Evolutionary conservation across 768 basidiomycete species (phyloP), one percentile per base, ranked within the genome.

Genomic region (Daedalea quercina): DNA sequence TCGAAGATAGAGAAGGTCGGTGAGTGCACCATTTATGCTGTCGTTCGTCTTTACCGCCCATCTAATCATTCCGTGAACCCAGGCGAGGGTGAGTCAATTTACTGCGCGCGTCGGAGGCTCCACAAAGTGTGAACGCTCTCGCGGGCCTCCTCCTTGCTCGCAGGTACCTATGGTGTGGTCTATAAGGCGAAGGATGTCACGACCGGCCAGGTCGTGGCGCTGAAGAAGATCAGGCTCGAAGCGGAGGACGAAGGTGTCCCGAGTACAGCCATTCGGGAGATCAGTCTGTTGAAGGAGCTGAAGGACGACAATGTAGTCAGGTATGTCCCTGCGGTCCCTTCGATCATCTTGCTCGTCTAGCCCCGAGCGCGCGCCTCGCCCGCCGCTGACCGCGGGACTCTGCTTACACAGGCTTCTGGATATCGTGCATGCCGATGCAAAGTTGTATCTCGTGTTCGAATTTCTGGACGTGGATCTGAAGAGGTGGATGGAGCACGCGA

Each of bases 171-270:
- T 60, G 95, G 95, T 52, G 95, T 98, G 49, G 95, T 98, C 20
- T 98, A 98, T 79, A 96, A 97, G 70, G 95, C 95, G 37, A 81
- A 84, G 59, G 94, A 98, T 67, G 71, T 82, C 57, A 77, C 71
- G 44, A 87, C 80, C 9, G 87, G 87, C 66, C 71, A 82, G 60
- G 84, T 97, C 60, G 96, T 99, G 47, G 96, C 96, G 22, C 76
- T 98, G 59, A 99, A 99, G 83, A 99, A 99, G 79, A 98, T 99
- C 66, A 76, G 96, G 37, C 82, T 99, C 24, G 96, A 98, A 67
- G 93, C 94, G 17, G 96, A 98, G 70, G 96, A 99, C 65, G 96
- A 99, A 69, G 96, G 96, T 44, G 96, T 99, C 20, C 96, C 96
- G 9, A 91, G 88, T 58, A 99, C 96, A 3, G 94, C 95, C 51